These are phyloP conservation scores for Dioscorea dumetorum DNA, from an alignment of 106 monocot species.

Conservation along the genomic window DNA sequence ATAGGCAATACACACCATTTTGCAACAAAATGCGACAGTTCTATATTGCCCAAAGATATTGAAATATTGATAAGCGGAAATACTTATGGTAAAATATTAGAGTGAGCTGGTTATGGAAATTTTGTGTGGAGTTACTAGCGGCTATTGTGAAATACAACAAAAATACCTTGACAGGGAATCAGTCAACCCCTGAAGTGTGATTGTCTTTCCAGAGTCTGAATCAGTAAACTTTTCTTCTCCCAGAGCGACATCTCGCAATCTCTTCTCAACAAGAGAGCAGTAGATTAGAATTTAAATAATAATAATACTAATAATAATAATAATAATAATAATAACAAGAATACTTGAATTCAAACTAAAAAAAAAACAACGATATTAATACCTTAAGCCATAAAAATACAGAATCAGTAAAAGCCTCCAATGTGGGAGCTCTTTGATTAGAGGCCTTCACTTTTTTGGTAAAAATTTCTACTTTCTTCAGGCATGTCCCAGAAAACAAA, in stretches of 20 bases:
- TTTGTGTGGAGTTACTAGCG: too few relatives aligned
- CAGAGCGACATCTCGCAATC: constrained; percentile 55
- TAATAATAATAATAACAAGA: too few relatives aligned
- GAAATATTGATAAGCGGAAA: too few relatives aligned
- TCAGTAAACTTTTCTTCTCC: constrained; percentile 44
- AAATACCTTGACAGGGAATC: constrained; percentile 71
- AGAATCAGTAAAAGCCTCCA: constrained; percentile 71
- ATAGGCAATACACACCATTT: too few relatives aligned
- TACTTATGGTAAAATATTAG: too few relatives aligned
- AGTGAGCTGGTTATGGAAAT: too few relatives aligned
- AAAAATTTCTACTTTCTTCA: constrained; percentile 74
- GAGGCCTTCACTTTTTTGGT: constrained; percentile 50
- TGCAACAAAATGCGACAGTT: too few relatives aligned
- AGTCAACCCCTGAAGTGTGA: constrained; percentile 57
- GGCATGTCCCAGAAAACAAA: constrained; percentile 58
- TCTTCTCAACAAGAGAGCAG: constrained; percentile 33
- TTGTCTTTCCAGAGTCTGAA: constrained; percentile 21
- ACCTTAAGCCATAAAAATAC: constrained; percentile 83
- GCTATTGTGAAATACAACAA: background rate
- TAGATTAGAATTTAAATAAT: background rate
- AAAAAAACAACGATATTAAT: background rate
- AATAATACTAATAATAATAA: too few relatives aligned
- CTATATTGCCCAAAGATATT: too few relatives aligned
- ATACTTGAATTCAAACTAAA: background rate
- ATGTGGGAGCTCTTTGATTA: constrained; percentile 38